Evolutionary conservation across 306 rosid genomes (phyloP).

Genomic region (cucumber (Cucumis sativus)): DNA sequence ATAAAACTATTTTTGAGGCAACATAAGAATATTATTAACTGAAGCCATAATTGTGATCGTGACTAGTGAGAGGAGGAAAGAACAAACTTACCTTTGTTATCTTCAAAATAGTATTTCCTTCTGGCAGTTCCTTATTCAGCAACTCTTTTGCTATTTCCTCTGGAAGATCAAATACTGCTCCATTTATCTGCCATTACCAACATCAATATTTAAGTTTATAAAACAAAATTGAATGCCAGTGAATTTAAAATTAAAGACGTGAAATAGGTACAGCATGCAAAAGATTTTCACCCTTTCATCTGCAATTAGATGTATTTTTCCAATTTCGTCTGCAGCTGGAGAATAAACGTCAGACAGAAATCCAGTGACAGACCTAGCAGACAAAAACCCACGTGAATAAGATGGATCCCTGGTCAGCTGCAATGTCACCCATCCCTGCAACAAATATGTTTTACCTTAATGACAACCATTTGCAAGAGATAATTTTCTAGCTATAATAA

Average conservation of each 20-base stretch:
- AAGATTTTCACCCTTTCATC: constrained; percentile 67
- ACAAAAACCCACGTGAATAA: constrained; percentile 53
- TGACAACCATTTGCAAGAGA: constrained; percentile 7
- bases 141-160: constrained; percentile 88
- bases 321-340: constrained; percentile 88
- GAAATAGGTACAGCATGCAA: constrained; percentile 5
- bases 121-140: constrained; percentile 51
- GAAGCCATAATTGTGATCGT: neutral
- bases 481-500: neutral
- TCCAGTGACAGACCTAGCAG: constrained; percentile 92
- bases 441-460: constrained; percentile 14
- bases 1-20: neutral
- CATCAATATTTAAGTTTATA: constrained; percentile 1
- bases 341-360: constrained; percentile 84
- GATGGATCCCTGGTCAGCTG: constrained; percentile 66
- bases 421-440: constrained; percentile 91
- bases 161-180: constrained; percentile 96
- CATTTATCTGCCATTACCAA: constrained; percentile 53
- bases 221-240: constrained; percentile 10
- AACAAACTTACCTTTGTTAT: constrained; percentile 49
- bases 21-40: neutral
- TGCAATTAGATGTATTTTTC: constrained; percentile 81
- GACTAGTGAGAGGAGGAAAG: neutral
- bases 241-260: neutral
- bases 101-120: constrained; percentile 70